Percentiles rank a stretch among this genome's conserved stretches.
Evolutionary conservation across 1,139 yeast species (phyloP).

Genomic region (Hyphopichia burtonii): DNA sequence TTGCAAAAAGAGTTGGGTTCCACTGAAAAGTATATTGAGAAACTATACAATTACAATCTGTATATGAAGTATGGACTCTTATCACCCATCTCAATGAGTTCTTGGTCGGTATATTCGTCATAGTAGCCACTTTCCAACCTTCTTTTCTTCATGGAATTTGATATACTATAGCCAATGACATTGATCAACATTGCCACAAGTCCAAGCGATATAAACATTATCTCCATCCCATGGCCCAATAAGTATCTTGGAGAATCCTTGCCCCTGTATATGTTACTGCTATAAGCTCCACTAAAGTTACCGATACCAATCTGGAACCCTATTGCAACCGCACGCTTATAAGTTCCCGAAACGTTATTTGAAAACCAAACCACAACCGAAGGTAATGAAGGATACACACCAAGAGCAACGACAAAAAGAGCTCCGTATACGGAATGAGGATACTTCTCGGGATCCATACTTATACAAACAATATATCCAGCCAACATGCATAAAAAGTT

Average conservation of each 20-base stretch:
- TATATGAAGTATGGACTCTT: conserved; percentile 22
- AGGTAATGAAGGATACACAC: conserved; percentile 34
- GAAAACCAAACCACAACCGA: conserved; percentile 37
- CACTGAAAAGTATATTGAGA: too few relatives aligned
- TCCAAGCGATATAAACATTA: conserved; percentile 17
- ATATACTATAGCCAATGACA: conserved; percentile 13
- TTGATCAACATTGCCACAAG: conserved; percentile 8
- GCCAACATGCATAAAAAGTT: conserved; percentile 22
- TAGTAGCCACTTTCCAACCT: conserved; percentile 21
- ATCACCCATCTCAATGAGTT: conserved; percentile 29
- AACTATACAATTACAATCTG: conserved; percentile 5
- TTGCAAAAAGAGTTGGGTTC: too few relatives aligned
- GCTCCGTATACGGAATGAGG: conserved; percentile 31
- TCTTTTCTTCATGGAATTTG: conserved; percentile 17
- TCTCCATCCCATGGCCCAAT: conserved; percentile 26
- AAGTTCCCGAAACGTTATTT: conserved; percentile 33
- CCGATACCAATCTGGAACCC: conserved; percentile 43
- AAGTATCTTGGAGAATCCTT: conserved; percentile 26
- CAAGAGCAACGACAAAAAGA: conserved; percentile 31
- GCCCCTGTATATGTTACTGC: conserved; percentile 30
- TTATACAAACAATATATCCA: conserved; percentile 30
- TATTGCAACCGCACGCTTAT: conserved; percentile 37
- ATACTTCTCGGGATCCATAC: conserved; percentile 11
- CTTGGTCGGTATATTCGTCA: conserved; percentile 16
- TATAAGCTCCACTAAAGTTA: conserved; percentile 36